A percentile compares a stretch with the other conserved stretches of the same genome.
These are phyloP conservation scores for Biscogniauxia sp. DNA, from an alignment of 2,329 filamentous ascomycete species.

Conservation along the genomic window DNA sequence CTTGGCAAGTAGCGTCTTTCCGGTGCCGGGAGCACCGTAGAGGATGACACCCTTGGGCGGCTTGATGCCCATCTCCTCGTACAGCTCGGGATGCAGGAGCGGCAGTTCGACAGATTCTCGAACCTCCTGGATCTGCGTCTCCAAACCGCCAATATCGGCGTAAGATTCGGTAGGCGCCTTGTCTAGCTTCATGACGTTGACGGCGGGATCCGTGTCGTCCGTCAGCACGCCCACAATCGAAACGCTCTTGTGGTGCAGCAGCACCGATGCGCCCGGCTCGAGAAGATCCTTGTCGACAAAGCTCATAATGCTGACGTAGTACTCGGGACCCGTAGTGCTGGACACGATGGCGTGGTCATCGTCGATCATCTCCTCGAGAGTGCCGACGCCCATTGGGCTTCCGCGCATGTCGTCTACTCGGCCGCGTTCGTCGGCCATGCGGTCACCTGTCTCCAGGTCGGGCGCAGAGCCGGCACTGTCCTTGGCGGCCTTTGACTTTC, in stretches of 20 bases:
- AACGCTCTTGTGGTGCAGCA: slow-evolving; percentile 96
- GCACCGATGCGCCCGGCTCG: slow-evolving; percentile 91
- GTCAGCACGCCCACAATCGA: slow-evolving; percentile 97
- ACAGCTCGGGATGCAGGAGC: slow-evolving; percentile 90
- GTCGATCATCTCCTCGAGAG: slow-evolving; percentile 97
- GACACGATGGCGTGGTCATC: slow-evolving; percentile 99
- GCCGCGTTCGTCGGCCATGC: slow-evolving; percentile 90
- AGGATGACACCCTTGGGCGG: slow-evolving; percentile 99
- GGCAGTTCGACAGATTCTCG: slow-evolving; percentile 95
- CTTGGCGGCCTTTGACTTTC: slow-evolving; percentile 84
- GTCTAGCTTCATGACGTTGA: slow-evolving; percentile 98
- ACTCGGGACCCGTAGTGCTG: slow-evolving; percentile 94
- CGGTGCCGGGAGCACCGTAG: slow-evolving; percentile 94
- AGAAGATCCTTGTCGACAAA: slow-evolving; percentile 99
- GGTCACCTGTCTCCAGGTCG: slow-evolving; percentile 74
- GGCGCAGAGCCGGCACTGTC: slow-evolving; percentile 63
- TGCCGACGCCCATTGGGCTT: slow-evolving; percentile 97
- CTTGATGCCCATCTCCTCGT: slow-evolving; percentile 99
- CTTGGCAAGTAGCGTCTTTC: slow-evolving; percentile 94
- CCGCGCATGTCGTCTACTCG: slow-evolving; percentile 98
- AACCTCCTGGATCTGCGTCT: slow-evolving; percentile 95
- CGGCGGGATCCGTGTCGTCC: slow-evolving; percentile 90
- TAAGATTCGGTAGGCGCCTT: slow-evolving; percentile 98
- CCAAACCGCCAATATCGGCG: slow-evolving; percentile 95
- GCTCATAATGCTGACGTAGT: slow-evolving; percentile 99